Percentiles rank a stretch among this genome's conserved stretches.
phyloP scores from a whole-genome alignment of 257 asterid genomes.

The Solanum paucissectum region DNA sequence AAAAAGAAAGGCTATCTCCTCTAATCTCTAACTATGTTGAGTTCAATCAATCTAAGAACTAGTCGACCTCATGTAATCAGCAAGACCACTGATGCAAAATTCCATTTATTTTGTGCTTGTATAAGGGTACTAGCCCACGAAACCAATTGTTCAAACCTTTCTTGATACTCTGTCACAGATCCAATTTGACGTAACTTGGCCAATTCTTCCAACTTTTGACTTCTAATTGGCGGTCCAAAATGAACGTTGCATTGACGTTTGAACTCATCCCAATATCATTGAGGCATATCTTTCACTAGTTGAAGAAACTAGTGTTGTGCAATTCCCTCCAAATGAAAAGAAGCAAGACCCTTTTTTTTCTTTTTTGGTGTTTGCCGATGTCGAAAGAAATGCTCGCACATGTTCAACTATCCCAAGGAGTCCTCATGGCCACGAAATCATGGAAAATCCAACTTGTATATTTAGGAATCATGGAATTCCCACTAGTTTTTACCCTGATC shows the following conservation, averaged over 20 bases:
- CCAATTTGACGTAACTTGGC: neutral
- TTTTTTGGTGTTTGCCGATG: neutral
- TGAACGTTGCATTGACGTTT: neutral
- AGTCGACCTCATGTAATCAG: neutral
- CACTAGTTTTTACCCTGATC: neutral
- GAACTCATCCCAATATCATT: neutral
- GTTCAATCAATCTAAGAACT: neutral
- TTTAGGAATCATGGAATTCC: neutral
- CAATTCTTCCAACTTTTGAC: neutral
- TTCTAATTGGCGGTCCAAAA: neutral
- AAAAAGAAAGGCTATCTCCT: neutral
- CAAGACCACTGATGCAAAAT: neutral
- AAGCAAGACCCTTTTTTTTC: neutral
- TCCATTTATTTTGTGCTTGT: neutral
- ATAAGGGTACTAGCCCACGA: neutral
- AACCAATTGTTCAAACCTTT: neutral
- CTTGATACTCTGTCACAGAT: neutral
- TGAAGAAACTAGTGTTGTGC: neutral
- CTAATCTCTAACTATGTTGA: neutral
- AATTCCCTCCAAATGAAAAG: neutral
- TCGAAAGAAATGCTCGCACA: neutral
- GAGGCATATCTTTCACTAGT: neutral
- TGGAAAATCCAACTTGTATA: neutral
- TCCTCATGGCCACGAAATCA: neutral
- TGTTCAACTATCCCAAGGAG: neutral